These are phyloP conservation scores for Aspergillus viridinutans DNA, from an alignment of 2,329 filamentous ascomycete genomes.

Conservation along the genomic window DNA sequence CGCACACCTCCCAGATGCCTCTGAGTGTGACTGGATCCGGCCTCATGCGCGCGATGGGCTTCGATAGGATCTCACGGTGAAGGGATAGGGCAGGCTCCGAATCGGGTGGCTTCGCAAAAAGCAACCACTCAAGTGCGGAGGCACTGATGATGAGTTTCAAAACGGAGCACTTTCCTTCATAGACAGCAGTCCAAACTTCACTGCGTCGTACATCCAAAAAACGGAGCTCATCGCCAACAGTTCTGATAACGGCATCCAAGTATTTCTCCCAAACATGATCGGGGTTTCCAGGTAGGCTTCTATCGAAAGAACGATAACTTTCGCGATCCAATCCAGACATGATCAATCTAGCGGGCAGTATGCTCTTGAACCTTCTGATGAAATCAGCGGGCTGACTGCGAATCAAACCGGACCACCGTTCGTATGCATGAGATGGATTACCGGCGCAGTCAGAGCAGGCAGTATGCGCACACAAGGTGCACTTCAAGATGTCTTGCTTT, in stretches of 20 bases:
- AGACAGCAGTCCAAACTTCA: slow-evolving; percentile 28
- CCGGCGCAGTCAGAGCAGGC: slow-evolving; percentile 52
- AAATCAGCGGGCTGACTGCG: slow-evolving; percentile 44
- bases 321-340: slow-evolving; percentile 27
- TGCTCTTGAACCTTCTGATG: slow-evolving; percentile 38
- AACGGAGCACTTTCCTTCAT: slow-evolving; percentile 21
- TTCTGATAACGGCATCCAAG: slow-evolving; percentile 23
- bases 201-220: slow-evolving; percentile 28
- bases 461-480: slow-evolving; percentile 51
- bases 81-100: slow-evolving; percentile 36
- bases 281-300: slow-evolving; percentile 11
- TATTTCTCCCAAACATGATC: slow-evolving; percentile 31
- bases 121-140: slow-evolving; percentile 41
- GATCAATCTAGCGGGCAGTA: slow-evolving; percentile 41
- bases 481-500: slow-evolving; percentile 43
- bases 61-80: slow-evolving; percentile 41
- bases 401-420: slow-evolving; percentile 13
- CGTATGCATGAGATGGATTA: slow-evolving; percentile 51
- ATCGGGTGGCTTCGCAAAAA: slow-evolving; percentile 45
- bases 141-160: slow-evolving; percentile 24
- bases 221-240: slow-evolving; percentile 24
- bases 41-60: slow-evolving; percentile 48
- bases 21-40: slow-evolving; percentile 27
- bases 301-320: slow-evolving; percentile 19
- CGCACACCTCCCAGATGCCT: slow-evolving; percentile 45